Conservation (phyloP, 768 basidiomycete genomes). For the Boletus rex-veris region DNA sequence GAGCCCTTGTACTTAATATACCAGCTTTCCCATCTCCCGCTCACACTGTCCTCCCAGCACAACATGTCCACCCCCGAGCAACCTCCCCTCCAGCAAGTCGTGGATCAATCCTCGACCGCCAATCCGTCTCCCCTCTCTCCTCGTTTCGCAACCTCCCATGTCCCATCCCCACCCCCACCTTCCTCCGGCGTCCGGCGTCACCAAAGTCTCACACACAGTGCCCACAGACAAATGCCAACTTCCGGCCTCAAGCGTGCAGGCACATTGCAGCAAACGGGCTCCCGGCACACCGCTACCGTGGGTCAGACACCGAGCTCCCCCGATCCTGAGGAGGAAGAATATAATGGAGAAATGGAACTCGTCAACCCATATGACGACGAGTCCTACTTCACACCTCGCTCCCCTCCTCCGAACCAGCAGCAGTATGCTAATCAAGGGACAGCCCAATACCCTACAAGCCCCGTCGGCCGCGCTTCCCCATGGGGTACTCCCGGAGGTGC, state of each 20-base stretch:
- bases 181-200: conserved; percentile 72
- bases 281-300: conserved; percentile 29
- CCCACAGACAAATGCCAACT: conserved; percentile 48
- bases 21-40: not conserved
- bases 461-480: conserved; percentile 61
- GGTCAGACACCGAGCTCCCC: conserved; percentile 44
- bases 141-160: conserved; percentile 49
- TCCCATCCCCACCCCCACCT: conserved; percentile 71
- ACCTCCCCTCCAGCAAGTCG: conserved; percentile 43
- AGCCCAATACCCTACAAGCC: conserved; percentile 48
- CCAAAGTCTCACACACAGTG: conserved; percentile 73
- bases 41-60: conserved; percentile 16
- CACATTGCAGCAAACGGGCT: conserved; percentile 53
- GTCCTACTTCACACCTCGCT: conserved; percentile 47
- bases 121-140: conserved; percentile 60
- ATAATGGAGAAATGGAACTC: conserved; percentile 42
- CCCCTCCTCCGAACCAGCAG: conserved; percentile 40
- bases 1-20: conserved; percentile 15
- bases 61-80: conserved; percentile 20
- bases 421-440: conserved; percentile 36
- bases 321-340: conserved; percentile 54
- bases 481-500: conserved; percentile 53
- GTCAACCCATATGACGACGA: conserved; percentile 50
- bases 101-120: conserved; percentile 42
- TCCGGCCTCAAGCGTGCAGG: conserved; percentile 70